Evolutionary conservation across 177 flowering plant species (phyloP).

Genomic region (Tripterygium wilfordii): DNA sequence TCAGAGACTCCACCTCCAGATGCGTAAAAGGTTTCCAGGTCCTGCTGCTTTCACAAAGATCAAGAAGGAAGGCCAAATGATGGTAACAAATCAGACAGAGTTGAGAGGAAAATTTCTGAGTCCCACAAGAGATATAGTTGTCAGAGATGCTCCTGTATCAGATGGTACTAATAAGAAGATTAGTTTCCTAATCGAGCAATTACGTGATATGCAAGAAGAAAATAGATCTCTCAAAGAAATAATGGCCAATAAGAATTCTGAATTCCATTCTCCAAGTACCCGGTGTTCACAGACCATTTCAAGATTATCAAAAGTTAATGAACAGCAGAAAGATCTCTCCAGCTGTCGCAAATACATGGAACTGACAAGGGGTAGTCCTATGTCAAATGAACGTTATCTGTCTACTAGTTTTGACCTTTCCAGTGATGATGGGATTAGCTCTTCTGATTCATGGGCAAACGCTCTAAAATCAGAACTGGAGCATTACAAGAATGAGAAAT

Average conservation of each 20-base stretch:
- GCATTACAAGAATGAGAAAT: conserved; percentile 42
- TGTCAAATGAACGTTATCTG: conserved; percentile 22
- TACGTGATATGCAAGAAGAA: conserved; percentile 57
- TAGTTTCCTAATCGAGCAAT: conserved; percentile 37
- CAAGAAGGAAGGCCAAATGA: conserved; percentile 42
- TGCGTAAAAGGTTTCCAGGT: conserved; percentile 43
- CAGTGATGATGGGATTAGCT: conserved; percentile 44
- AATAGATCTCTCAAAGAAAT: conserved; percentile 55
- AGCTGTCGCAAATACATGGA: conserved; percentile 29
- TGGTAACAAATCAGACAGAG: conserved; percentile 39
- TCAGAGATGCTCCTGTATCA: conserved; percentile 21
- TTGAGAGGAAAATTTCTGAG: conserved; percentile 34
- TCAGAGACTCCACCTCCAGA: conserved; percentile 39
- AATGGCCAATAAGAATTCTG: conserved; percentile 38
- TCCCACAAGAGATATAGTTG: conserved; percentile 24
- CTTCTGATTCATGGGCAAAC: conserved; percentile 70
- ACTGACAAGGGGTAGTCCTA: conserved; percentile 16
- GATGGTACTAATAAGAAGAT: conserved; percentile 37
- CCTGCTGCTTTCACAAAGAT: conserved; percentile 42
- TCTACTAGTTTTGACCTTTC: conserved; percentile 29
- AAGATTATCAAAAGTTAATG: conserved; percentile 40
- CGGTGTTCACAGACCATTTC: conserved; percentile 31
- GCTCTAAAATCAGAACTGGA: conserved; percentile 49
- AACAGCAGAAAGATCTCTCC: conserved; percentile 30
- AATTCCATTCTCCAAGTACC: conserved; percentile 41